Evolutionary conservation across 2,329 filamentous ascomycete genomes (phyloP), one percentile per base, ranked within the genome.

Genomic region (Ascochyta rabiei): DNA sequence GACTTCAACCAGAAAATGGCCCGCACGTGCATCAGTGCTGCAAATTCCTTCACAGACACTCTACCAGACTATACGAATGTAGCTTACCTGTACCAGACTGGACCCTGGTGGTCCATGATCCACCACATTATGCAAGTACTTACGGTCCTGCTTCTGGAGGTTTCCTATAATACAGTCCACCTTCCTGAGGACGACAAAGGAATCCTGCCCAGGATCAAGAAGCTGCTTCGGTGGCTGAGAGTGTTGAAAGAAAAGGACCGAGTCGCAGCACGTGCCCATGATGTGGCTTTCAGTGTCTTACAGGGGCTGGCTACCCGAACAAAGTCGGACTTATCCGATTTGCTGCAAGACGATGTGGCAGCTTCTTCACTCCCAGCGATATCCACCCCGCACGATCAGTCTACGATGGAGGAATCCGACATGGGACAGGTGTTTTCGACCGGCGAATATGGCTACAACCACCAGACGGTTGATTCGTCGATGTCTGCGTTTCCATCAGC

Each of bases 91-190:
- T 67, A 66, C 23, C 18, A 44, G 4, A 48, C 57, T 13, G 61
- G 61, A 12, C 76, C 76, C 4, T 79, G 76, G 76, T 78, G 75
- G 75, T 71, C 59, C 38, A 55, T 73, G 13, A 60, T 77, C 15
- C 67, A 70, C 41, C 41, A 63, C 59, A n/a, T 79, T 7, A 74
- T 77, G 66, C 76, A 78, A 59, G 71, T 75, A 2, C 61, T 71
- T 2, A 67, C 71, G 1, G 63, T 78, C 12, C 57, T 78, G 12
- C 65, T 77, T 42, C 63, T 74, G 10, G 76, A 76, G 53, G 48
- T 77, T 19, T 70, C 70, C 1, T 67, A 69, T 42, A 48, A 63
- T 2, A 44, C 56, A 7, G 53, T 54, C 5, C 71, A 74, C 7
- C 6, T 30, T 9, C 31, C 31, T 2, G 6, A 16, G 2, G n/a